Base-by-base conservation (phyloP, 2,329 filamentous ascomycete species). In the Cercospora beticola region DNA sequence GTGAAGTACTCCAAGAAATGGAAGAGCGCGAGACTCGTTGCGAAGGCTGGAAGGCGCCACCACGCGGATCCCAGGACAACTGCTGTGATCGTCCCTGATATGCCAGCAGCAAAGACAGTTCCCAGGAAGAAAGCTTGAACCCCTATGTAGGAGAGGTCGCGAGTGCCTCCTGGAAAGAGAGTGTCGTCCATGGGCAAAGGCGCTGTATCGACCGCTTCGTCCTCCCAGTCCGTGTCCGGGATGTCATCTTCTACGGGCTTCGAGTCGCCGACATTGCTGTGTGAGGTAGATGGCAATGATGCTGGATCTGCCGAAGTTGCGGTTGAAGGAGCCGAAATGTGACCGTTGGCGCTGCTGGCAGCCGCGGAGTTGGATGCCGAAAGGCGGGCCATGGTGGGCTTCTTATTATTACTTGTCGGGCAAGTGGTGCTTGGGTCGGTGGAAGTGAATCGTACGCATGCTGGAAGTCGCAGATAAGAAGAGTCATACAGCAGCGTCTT, bases 1-100 rank as follows among this genome's bases (percentile, higher is more conserved):
- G 90, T 92, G 85, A 89, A 97, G 84, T 94, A 99, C 81, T 99
- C 95, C 79, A 98, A 89, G 81, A 97, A 98, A 84, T 99, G 95
- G 82, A 98, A 98, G 31, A 90, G 21, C 75, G 28, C 90, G 86
- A 59, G 98, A 89, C 14, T 88, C 83, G 62, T 82, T 59, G 90
- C 76, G 82, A 94, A 94, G 78, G 86, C 84, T 8, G 85, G 83
- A 0, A 87, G 78, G 23, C 88, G 83, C 88, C 88, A 91, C 71
- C 68, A 72, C 16, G 60, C 16, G 5, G 52, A 80, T 74, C 28
- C 65, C 9, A 56, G 70, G 28, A 30, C 40, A 31, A 70, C 33
- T n/a, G 77, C 64, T 49, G 72, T 75, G 56, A 70, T 46, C n/a
- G 71, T 72, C 36, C 78, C 65, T 23, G 80, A 60, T 18, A 80